These are phyloP conservation scores for Microstroma glucosiphilum DNA, from an alignment of 1,284 basidiomycete species.

Conservation along the genomic window DNA sequence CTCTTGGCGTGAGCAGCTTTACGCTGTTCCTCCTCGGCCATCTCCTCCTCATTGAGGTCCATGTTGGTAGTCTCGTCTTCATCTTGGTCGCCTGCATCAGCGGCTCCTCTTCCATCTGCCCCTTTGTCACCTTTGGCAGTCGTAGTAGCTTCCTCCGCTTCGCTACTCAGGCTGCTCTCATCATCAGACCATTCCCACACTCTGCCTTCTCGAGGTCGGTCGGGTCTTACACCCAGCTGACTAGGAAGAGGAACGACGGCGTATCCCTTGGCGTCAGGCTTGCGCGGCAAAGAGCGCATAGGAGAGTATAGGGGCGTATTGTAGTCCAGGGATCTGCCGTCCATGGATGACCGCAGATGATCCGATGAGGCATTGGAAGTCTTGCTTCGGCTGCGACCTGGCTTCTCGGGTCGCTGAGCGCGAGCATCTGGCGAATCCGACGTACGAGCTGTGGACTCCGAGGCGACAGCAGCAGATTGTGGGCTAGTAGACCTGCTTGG, in stretches of 20 bases:
- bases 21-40: conserved; percentile 36
- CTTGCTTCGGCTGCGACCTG: conserved; percentile 30
- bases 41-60: conserved; percentile 32
- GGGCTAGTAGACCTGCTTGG: too few species aligned
- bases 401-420: conserved; percentile 39
- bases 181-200: conserved; percentile 37
- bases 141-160: conserved; percentile 6
- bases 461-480: too few species aligned
- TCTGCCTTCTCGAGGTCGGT: conserved; percentile 41
- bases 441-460: too few species aligned
- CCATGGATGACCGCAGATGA: background rate
- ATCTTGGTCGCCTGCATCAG: conserved; percentile 23
- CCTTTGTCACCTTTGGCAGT: conserved; percentile 7
- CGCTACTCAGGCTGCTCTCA: conserved; percentile 18
- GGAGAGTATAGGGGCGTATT: conserved; percentile 18
- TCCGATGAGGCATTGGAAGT: background rate
- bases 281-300: conserved; percentile 38
- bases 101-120: conserved; percentile 10
- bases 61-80: conserved; percentile 26
- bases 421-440: conserved; percentile 25
- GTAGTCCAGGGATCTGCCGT: background rate
- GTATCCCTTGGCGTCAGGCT: conserved; percentile 42
- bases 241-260: conserved; percentile 39
- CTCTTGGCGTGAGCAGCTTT: conserved; percentile 42
- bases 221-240: conserved; percentile 41